These are phyloP conservation scores for Eimeria necatrix DNA, from an alignment of 169 alveolate genomes.

Conservation along the genomic window DNA sequence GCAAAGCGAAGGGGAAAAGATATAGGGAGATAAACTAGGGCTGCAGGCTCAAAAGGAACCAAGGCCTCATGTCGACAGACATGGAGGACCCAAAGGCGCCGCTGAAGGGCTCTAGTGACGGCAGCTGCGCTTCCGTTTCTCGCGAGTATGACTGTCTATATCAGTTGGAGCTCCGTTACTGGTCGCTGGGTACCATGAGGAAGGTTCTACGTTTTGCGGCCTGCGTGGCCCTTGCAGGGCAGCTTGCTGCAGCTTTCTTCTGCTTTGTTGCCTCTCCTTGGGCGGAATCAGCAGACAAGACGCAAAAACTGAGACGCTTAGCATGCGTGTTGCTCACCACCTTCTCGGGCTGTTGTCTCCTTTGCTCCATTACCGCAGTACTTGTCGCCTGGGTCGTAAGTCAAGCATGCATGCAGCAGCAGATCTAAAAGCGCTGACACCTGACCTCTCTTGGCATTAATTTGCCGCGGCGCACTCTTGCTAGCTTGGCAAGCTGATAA, in stretches of 20 bases:
- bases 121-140: background rate
- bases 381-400: slow-evolving; percentile 63
- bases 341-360: slow-evolving; percentile 20
- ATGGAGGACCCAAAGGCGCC: slow-evolving; percentile 45
- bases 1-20: too few relatives aligned
- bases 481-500: too few relatives aligned
- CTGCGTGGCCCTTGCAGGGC: slow-evolving; percentile 36
- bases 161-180: slow-evolving; percentile 41
- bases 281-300: slow-evolving; percentile 23
- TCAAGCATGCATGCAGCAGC: background rate
- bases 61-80: background rate
- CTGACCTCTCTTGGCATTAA: too few relatives aligned
- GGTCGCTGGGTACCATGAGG: slow-evolving; percentile 4
- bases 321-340: slow-evolving; percentile 49
- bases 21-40: too few relatives aligned
- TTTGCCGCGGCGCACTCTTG: too few relatives aligned
- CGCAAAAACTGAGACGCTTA: background rate
- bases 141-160: slow-evolving; percentile 11
- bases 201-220: slow-evolving; percentile 27
- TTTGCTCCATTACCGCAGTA: slow-evolving; percentile 18
- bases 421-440: too few relatives aligned
- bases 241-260: slow-evolving; percentile 52
- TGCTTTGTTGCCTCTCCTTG: slow-evolving; percentile 46
- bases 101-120: background rate
- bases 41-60: too few relatives aligned